Evolutionary conservation across 2,329 filamentous ascomycete genomes (phyloP).

Genomic region (Didymella sp.): DNA sequence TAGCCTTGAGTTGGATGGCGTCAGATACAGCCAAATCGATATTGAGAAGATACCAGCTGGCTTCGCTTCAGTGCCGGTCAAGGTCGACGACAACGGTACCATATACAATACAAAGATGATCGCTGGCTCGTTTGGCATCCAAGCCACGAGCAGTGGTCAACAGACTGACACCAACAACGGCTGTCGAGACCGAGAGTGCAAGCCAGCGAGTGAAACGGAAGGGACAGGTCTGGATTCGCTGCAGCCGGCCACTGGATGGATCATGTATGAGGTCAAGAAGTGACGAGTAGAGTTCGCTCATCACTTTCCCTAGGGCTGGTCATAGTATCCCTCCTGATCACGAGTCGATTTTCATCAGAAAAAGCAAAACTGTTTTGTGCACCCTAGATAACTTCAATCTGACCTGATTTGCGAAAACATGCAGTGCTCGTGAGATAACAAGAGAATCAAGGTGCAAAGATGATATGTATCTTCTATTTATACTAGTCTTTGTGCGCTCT

Average conservation of each 20-base stretch:
- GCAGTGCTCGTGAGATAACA: not conserved
- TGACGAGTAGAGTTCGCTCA: not conserved
- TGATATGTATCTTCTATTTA: constrained; percentile 7
- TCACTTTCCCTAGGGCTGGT: not conserved
- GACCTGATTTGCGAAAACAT: not conserved
- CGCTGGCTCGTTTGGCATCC: constrained; percentile 22
- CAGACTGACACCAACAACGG: not conserved
- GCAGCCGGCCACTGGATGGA: constrained; percentile 23
- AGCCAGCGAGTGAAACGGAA: not conserved
- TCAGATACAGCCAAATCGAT: constrained; percentile 15
- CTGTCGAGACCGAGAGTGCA: not conserved
- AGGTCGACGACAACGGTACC: constrained; percentile 19
- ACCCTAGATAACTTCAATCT: not conserved
- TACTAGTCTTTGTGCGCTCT: constrained; percentile 1
- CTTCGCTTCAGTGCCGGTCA: constrained; percentile 20
- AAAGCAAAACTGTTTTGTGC: not conserved
- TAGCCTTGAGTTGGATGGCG: constrained; percentile 4
- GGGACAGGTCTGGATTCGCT: constrained; percentile 18
- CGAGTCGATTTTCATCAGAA: not conserved
- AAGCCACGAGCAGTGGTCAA: constrained; percentile 9
- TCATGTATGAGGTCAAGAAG: constrained; percentile 20
- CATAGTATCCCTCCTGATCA: not conserved
- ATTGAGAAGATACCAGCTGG: constrained; percentile 13
- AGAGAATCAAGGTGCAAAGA: not conserved
- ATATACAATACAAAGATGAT: constrained; percentile 22